Conservation (phyloP, 2,329 filamentous ascomycete species). For the Aspergillus cejpii region DNA sequence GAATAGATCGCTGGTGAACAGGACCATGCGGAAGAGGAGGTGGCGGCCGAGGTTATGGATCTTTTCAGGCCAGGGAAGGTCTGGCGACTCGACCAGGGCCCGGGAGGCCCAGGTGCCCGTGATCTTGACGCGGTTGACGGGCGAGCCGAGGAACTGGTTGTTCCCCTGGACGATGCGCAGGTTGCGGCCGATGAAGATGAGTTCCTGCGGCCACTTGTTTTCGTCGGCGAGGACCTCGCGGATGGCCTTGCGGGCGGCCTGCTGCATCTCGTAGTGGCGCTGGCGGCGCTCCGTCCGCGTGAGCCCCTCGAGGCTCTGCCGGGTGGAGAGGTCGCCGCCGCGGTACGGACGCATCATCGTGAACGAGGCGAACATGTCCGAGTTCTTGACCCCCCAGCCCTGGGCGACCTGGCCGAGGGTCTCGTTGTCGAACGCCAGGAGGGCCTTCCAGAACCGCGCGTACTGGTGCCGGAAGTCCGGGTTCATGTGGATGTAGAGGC, state of each 20-base stretch:
- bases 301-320: conserved; percentile 48
- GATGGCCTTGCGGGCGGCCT: conserved; percentile 63
- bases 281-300: conserved; percentile 51
- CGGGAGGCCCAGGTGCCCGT: conserved; percentile 84
- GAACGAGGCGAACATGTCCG: conserved; percentile 85
- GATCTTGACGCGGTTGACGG: conserved; percentile 87
- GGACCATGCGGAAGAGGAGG: conserved; percentile 69
- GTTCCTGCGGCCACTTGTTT: conserved; percentile 79
- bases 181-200: conserved; percentile 87
- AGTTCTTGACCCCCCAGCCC: conserved; percentile 80
- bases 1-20: conserved; percentile 68
- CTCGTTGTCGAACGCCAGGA: conserved; percentile 87
- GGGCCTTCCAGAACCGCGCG: conserved; percentile 81
- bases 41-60: conserved; percentile 67
- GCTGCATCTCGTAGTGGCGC: conserved; percentile 71
- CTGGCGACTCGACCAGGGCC: conserved; percentile 68
- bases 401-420: conserved; percentile 66
- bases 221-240: conserved; percentile 78
- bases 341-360: conserved; percentile 87
- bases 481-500: conserved; percentile 87
- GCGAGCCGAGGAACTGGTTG: conserved; percentile 82
- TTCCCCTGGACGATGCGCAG: conserved; percentile 90
- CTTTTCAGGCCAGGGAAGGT: conserved; percentile 57
- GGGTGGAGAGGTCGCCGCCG: conserved; percentile 66
- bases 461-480: conserved; percentile 81